Evolutionary conservation across 83 land plant species (phyloP), one percentile per base, ranked within the genome.

Genomic region (Larix sibirica): DNA sequence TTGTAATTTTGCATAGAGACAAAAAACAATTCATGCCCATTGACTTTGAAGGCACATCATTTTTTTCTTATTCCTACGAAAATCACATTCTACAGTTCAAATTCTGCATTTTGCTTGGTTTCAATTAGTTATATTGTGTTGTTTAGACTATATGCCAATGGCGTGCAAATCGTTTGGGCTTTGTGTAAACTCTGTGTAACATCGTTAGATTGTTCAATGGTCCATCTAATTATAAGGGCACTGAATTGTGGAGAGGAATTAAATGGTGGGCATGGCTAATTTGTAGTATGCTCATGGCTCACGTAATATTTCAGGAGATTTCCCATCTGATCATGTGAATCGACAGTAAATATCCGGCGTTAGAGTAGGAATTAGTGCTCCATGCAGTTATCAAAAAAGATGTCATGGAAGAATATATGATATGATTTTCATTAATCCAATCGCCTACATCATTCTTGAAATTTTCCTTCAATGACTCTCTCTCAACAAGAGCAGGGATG

Each of bases 401-500:
- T 5, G 42, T 56, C 0, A 20, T 50, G 21, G 44, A 73, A 7
- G 50, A 9, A 3, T 10, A 9, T 13, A 73, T 73, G 14, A 73
- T 12, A 12, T 73, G 24, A 23, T 73, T 73, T 73, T 73, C 44
- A 44, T 20, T 73, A 50, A 50, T 50, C 56, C 10, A 10, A 50
- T 50, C 12, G 56, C 56, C 12, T 50, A 13, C 56, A 73, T 73
- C 44, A n/a, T 42, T 73, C 24, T 73, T 73, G 10, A 36, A 0
- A 6, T 73, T 73, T 1, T 73, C 77, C 42, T 73, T 73, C 77
- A 73, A n/a, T 73, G 44, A 44, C 26, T 73, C 77, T 4, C 26
- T 42, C 24, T 73, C 77, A 9, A 73, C 56, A 44, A 73, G 77
- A 73, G 77, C 14, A 73, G 56, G 77, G 44, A 73, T 73, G 42